Evolutionary conservation across 176 grass and related monocot genomes (phyloP).

Genomic region (Pontederia crassipes): DNA sequence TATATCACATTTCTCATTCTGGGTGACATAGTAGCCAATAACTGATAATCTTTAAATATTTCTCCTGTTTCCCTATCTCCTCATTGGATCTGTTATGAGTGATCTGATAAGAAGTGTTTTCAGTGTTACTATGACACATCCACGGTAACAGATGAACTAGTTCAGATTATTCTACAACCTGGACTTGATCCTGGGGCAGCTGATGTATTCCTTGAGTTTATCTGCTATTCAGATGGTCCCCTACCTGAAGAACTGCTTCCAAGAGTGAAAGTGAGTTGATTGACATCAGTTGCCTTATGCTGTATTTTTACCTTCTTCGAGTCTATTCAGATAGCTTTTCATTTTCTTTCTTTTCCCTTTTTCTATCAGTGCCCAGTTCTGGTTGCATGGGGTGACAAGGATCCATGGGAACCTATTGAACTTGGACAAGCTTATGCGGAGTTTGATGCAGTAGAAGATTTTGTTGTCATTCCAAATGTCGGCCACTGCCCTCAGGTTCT

Average conservation of each 20-base stretch:
- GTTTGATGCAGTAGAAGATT: slow-evolving; percentile 77
- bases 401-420: slow-evolving; percentile 91
- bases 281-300: no score
- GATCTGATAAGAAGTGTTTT: slow-evolving; percentile 20
- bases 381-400: slow-evolving; percentile 83
- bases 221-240: slow-evolving; percentile 92
- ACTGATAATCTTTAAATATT: no score
- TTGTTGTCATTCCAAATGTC: slow-evolving; percentile 72
- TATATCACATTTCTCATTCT: no score
- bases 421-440: slow-evolving; percentile 69
- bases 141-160: slow-evolving; percentile 76
- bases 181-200: slow-evolving; percentile 72
- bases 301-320: no score
- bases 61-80: no score
- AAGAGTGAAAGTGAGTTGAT: slow-evolving; percentile 42
- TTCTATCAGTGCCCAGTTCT: slow-evolving; percentile 68
- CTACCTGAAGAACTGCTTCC: slow-evolving; percentile 92
- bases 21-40: no score
- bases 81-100: no score
- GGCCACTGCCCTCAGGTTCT: slow-evolving; percentile 92
- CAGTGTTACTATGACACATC: slow-evolving; percentile 90
- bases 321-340: no score
- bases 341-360: no score
- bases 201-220: slow-evolving; percentile 96
- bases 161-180: slow-evolving; percentile 83